Conservation (phyloP, 108 stramenopile genomes). For the Pinguiococcus pyrenoidosus region DNA sequence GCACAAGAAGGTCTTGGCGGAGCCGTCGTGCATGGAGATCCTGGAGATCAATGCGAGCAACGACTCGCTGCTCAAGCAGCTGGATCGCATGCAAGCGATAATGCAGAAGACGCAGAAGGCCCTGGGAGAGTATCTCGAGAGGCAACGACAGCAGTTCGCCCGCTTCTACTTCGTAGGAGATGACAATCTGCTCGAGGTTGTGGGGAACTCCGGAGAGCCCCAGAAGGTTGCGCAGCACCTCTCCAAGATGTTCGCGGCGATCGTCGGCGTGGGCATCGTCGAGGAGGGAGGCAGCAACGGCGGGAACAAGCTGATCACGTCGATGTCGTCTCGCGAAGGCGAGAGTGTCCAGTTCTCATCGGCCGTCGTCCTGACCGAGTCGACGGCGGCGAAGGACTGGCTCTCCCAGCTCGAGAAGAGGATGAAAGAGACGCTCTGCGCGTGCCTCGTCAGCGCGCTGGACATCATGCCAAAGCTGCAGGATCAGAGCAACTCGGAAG, state of each 20-base stretch:
- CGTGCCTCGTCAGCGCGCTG: too few species aligned
- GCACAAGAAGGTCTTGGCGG: slow-evolving; percentile 68
- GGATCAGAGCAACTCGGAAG: too few species aligned
- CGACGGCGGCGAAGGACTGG: slow-evolving; percentile 77
- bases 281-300: slow-evolving; percentile 40
- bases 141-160: slow-evolving; percentile 78
- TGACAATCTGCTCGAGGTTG: slow-evolving; percentile 95
- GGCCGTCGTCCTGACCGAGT: slow-evolving; percentile 53
- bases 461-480: too few species aligned
- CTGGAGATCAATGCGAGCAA: slow-evolving; percentile 3
- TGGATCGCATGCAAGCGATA: slow-evolving; percentile 71
- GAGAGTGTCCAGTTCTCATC: slow-evolving; percentile 64
- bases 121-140: slow-evolving; percentile 88
- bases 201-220: slow-evolving; percentile 82
- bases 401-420: slow-evolving; percentile 63
- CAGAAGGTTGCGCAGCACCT: slow-evolving; percentile 80
- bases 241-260: slow-evolving; percentile 94
- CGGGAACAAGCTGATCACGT: not conserved
- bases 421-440: slow-evolving; percentile 82
- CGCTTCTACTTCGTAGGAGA: slow-evolving; percentile 99
- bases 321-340: slow-evolving; percentile 91
- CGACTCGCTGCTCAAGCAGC: slow-evolving; percentile 22
- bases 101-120: slow-evolving; percentile 86
- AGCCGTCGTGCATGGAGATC: slow-evolving; percentile 52
- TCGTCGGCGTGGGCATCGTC: slow-evolving; percentile 34